Conservation (phyloP, 352 stramenopile species). For the Albugo candida region DNA sequence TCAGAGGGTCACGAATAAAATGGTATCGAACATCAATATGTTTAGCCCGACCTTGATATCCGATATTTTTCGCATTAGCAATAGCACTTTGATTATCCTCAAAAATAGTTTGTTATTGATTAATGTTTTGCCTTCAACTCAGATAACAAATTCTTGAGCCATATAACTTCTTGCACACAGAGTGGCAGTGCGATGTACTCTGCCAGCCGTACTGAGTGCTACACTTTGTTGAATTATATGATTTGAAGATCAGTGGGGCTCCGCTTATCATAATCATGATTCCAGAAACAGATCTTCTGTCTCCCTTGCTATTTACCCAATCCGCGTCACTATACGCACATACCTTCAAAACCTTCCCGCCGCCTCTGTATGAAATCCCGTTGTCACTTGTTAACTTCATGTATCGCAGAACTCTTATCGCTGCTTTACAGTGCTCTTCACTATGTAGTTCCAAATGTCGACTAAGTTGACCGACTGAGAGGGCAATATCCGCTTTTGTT, state of each 20-base stretch:
- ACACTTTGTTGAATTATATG: not conserved
- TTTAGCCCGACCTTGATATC: slow-evolving; percentile 5
- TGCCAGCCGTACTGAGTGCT: not conserved
- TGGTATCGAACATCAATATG: slow-evolving; percentile 11
- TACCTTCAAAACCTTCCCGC: not conserved
- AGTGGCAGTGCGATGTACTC: not conserved
- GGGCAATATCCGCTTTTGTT: not conserved
- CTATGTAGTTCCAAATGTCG: not conserved
- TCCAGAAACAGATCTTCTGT: not conserved
- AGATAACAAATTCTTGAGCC: not conserved
- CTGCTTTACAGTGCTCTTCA: not conserved
- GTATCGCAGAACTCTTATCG: not conserved
- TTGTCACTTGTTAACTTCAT: not conserved
- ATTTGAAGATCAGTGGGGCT: not conserved
- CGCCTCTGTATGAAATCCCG: not conserved
- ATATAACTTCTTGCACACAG: not conserved
- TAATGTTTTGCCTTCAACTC: not conserved
- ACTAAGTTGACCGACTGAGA: not conserved
- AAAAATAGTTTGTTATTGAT: slow-evolving; percentile 1
- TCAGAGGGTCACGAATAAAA: slow-evolving; percentile 8
- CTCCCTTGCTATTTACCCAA: not conserved
- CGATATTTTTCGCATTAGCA: not conserved
- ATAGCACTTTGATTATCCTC: slow-evolving; percentile 10
- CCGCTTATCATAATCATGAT: not conserved
- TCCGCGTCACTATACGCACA: not conserved